phyloP scores from a whole-genome alignment of 176 grass and related monocot genomes.

The Avena insularis region DNA sequence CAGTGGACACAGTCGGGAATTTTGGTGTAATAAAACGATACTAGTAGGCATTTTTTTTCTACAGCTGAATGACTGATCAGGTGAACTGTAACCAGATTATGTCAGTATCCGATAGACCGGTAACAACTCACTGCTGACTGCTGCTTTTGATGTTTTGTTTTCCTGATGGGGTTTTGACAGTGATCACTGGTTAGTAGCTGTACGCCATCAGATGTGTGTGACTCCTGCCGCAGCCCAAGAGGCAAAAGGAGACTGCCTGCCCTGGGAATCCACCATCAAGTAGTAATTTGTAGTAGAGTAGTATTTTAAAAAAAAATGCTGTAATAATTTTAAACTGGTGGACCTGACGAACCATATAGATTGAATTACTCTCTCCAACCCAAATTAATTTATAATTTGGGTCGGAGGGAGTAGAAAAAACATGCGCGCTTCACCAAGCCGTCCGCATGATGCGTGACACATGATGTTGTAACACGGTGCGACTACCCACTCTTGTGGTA shows the following conservation, averaged over 20 bases:
- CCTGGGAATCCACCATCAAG: background rate
- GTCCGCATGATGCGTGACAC: no score
- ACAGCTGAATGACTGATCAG: background rate
- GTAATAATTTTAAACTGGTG: no score
- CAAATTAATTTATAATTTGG: no score
- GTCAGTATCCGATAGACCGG: background rate
- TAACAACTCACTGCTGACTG: background rate
- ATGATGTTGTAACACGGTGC: no score
- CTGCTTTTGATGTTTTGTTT: background rate
- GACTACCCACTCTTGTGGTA: no score
- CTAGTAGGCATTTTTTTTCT: background rate
- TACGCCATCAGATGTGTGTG: background rate
- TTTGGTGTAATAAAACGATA: background rate
- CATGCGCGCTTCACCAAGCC: no score
- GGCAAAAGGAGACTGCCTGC: background rate
- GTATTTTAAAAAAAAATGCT: no score
- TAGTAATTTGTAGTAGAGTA: no score
- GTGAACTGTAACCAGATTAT: constrained; percentile 1
- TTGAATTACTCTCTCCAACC: no score
- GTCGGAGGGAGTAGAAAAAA: no score
- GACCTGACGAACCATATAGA: no score
- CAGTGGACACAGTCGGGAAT: background rate
- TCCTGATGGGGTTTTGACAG: background rate
- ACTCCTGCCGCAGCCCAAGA: background rate
- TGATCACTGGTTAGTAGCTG: background rate